These are phyloP conservation scores for Metschnikowia peoriensis DNA, from an alignment of 805 yeast genomes.

Conservation along the genomic window DNA sequence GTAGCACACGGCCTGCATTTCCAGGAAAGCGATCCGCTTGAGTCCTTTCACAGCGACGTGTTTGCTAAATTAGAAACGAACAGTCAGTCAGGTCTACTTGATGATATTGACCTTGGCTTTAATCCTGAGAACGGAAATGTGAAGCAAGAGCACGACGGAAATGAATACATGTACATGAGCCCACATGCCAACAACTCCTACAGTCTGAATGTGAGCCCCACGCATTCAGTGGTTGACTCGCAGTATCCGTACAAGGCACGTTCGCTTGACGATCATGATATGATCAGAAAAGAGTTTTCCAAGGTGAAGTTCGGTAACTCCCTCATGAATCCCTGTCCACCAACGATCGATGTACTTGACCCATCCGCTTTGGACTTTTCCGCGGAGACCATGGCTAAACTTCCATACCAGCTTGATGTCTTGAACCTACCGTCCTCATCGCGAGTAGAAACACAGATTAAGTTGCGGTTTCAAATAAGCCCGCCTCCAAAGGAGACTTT, in stretches of 20 bases:
- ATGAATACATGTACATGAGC: slow-evolving; percentile 25
- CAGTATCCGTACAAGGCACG: slow-evolving; percentile 15
- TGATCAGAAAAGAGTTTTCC: slow-evolving; percentile 48
- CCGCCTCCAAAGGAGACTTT: slow-evolving; percentile 77
- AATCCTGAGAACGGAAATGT: background rate
- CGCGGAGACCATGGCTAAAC: slow-evolving; percentile 29
- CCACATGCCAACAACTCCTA: slow-evolving; percentile 13
- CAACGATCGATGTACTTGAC: slow-evolving; percentile 29
- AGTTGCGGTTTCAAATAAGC: slow-evolving; percentile 60
- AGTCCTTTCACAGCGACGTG: slow-evolving; percentile 6
- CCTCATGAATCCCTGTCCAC: slow-evolving; percentile 37
- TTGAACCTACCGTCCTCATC: slow-evolving; percentile 73
- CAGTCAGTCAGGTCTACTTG: slow-evolving; percentile 3
- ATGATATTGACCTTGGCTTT: slow-evolving; percentile 4
- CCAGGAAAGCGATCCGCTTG: slow-evolving; percentile 1
- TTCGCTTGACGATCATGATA: slow-evolving; percentile 34
- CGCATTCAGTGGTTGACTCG: slow-evolving; percentile 6
- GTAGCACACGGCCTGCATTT: slow-evolving; percentile 6
- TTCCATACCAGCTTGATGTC: slow-evolving; percentile 52
- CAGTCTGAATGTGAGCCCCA: slow-evolving; percentile 23
- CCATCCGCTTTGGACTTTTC: slow-evolving; percentile 39
- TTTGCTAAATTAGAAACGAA: slow-evolving; percentile 6
- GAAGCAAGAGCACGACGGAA: slow-evolving; percentile 3
- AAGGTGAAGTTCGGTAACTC: slow-evolving; percentile 53
- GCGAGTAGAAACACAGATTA: slow-evolving; percentile 95